Conservation (phyloP, 2,329 filamentous ascomycete species). For the Thielaviopsis musarum region DNA sequence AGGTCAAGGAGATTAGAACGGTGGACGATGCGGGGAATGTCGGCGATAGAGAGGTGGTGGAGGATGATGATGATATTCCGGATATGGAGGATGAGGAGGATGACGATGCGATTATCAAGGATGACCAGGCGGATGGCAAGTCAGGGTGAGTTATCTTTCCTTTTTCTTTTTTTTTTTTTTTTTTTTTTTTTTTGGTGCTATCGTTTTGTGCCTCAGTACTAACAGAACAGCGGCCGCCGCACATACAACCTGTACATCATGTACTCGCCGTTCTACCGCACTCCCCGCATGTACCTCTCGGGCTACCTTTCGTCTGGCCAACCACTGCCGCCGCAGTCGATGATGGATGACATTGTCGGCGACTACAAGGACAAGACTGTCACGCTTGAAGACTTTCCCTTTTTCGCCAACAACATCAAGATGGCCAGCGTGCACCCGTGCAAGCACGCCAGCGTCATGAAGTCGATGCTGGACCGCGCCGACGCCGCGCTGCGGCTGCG, state of each 20-base stretch:
- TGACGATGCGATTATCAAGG: conserved; percentile 87
- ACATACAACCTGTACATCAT: conserved; percentile 99
- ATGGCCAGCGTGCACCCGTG: conserved; percentile 96
- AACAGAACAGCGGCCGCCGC: conserved; percentile 49
- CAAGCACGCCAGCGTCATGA: conserved; percentile 97
- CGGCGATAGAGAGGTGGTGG: conserved; percentile 54
- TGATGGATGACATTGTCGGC: conserved; percentile 95
- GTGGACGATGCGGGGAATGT: conserved; percentile 81
- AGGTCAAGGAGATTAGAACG: conserved; percentile 66
- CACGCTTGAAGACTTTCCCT: conserved; percentile 92
- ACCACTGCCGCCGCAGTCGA: conserved; percentile 63
- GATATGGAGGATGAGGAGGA: conserved; percentile 99
- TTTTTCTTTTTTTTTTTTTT: not conserved
- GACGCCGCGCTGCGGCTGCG: conserved; percentile 84
- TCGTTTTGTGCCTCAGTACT: not conserved
- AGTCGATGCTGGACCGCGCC: conserved; percentile 84
- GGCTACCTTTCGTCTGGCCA: conserved; percentile 70
- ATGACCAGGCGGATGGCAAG: conserved; percentile 21
- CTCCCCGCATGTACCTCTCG: conserved; percentile 84
- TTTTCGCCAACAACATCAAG: conserved; percentile 80
- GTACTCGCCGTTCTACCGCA: conserved; percentile 93
- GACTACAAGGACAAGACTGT: conserved; percentile 99
- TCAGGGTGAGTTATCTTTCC: not conserved
- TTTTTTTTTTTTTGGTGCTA: not conserved
- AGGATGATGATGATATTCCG: conserved; percentile 75